Conservation (phyloP, 768 basidiomycete species). For the Saitozyma podzolica region DNA sequence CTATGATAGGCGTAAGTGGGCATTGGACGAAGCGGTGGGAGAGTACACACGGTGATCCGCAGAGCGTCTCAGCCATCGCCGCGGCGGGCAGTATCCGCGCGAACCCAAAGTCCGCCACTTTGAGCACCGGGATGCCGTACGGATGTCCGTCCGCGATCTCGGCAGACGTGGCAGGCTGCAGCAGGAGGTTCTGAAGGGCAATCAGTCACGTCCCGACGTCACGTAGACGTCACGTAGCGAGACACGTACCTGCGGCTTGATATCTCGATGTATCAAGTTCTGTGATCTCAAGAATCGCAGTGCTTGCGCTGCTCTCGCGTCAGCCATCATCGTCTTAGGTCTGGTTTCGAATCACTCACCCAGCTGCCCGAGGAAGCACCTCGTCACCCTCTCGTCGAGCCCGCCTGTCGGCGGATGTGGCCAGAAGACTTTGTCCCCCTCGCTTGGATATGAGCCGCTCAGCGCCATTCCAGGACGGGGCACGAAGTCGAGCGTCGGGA, state of each 20-base stretch:
- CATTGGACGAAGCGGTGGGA: neutral
- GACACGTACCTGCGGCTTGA: constrained; percentile 74
- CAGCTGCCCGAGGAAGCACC: constrained; percentile 88
- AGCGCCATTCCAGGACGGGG: constrained; percentile 64
- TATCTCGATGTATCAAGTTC: constrained; percentile 92
- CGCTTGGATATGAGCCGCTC: constrained; percentile 4
- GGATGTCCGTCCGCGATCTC: constrained; percentile 87
- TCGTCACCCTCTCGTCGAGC: constrained; percentile 81
- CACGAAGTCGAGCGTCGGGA: constrained; percentile 77
- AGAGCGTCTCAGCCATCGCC: constrained; percentile 95
- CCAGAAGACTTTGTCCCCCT: constrained; percentile 66
- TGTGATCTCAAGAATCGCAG: constrained; percentile 85
- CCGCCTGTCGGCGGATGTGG: constrained; percentile 90
- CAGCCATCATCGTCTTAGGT: neutral
- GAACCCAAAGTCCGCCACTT: constrained; percentile 98
- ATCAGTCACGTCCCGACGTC: neutral
- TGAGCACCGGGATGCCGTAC: constrained; percentile 86
- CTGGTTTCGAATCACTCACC: constrained; percentile 59
- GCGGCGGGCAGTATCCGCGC: constrained; percentile 86
- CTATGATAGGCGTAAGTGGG: constrained; percentile 54
- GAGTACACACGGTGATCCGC: constrained; percentile 83
- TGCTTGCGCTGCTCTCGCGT: constrained; percentile 67
- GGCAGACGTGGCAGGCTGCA: constrained; percentile 75
- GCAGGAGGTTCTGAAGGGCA: constrained; percentile 70
- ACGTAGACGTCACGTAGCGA: neutral